phyloP scores from a whole-genome alignment of 805 yeast genomes.

The Barnettozyma siamensis region DNA sequence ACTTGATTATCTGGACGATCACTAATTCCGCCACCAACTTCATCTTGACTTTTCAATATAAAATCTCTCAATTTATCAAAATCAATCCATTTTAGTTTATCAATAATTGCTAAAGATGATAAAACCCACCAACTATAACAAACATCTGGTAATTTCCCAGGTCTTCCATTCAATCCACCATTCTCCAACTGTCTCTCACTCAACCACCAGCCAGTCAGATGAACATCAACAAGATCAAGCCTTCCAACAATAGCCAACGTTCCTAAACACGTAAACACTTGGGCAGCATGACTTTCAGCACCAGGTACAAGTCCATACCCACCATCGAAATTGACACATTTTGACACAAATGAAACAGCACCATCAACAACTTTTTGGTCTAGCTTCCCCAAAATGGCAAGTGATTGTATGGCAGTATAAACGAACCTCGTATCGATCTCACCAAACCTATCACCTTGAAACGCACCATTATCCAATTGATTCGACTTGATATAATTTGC shows the following conservation, averaged over 20 bases:
- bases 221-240: slow-evolving; percentile 41
- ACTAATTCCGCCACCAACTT: slow-evolving; percentile 78
- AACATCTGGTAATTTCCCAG: slow-evolving; percentile 94
- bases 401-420: slow-evolving; percentile 70
- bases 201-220: slow-evolving; percentile 74
- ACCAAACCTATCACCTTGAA: slow-evolving; percentile 87
- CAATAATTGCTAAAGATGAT: slow-evolving; percentile 64
- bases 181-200: slow-evolving; percentile 78
- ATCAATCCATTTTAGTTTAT: slow-evolving; percentile 73
- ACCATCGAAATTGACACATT: slow-evolving; percentile 90
- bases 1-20: slow-evolving; percentile 89
- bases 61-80: slow-evolving; percentile 53
- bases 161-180: slow-evolving; percentile 96
- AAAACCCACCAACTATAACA: slow-evolving; percentile 98
- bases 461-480: slow-evolving; percentile 54
- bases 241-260: slow-evolving; percentile 63
- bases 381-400: slow-evolving; percentile 63
- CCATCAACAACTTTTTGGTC: slow-evolving; percentile 49
- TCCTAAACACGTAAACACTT: slow-evolving; percentile 80
- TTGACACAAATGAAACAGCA: slow-evolving; percentile 58
- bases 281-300: slow-evolving; percentile 93
- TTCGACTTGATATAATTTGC: slow-evolving; percentile 33
- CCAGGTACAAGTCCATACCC: slow-evolving; percentile 94
- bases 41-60: slow-evolving; percentile 74
- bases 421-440: slow-evolving; percentile 91